These are phyloP conservation scores for Bassia scoparia DNA, from an alignment of 148 eudicot species.

Conservation along the genomic window DNA sequence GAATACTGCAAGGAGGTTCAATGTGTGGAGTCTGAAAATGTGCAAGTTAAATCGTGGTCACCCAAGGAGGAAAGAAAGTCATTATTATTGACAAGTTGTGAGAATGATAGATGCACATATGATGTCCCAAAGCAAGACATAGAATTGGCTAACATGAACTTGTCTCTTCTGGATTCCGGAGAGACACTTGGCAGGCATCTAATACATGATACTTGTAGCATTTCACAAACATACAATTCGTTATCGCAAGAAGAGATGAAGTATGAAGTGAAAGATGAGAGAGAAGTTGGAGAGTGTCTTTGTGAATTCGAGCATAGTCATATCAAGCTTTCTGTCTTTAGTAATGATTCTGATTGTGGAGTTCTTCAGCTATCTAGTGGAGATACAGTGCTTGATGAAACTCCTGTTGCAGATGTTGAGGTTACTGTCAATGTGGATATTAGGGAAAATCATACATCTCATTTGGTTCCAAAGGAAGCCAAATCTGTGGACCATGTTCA, in stretches of 20 bases:
- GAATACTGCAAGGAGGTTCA: slow-evolving; percentile 74
- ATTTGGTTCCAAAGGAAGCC: slow-evolving; percentile 25
- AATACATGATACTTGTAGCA: slow-evolving; percentile 32
- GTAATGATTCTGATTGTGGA: slow-evolving; percentile 31
- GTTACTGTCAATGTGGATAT: slow-evolving; percentile 21
- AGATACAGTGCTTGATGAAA: slow-evolving; percentile 33
- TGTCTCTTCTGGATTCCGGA: slow-evolving; percentile 26
- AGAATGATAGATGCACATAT: slow-evolving; percentile 15
- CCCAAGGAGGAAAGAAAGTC: slow-evolving; percentile 27
- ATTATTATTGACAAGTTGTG: slow-evolving; percentile 17
- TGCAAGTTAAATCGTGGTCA: slow-evolving; percentile 23
- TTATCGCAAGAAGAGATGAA: slow-evolving; percentile 32
- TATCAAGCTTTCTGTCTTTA: slow-evolving; percentile 39
- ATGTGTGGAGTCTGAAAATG: slow-evolving; percentile 55
- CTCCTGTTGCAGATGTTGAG: slow-evolving; percentile 30
- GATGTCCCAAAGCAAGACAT: slow-evolving; percentile 24
- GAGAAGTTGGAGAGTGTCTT: slow-evolving; percentile 27
- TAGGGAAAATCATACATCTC: slow-evolving; percentile 15
- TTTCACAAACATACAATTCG: slow-evolving; percentile 39
- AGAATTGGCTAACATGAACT: slow-evolving; percentile 21
- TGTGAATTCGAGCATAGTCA: slow-evolving; percentile 38
- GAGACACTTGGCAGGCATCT: slow-evolving; percentile 33
- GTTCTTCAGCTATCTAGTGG: slow-evolving; percentile 29
- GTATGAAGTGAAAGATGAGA: slow-evolving; percentile 38
- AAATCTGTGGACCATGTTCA: slow-evolving; percentile 40